phyloP scores from a whole-genome alignment of 352 stramenopile genomes.

The Sclerospora graminicola region DNA sequence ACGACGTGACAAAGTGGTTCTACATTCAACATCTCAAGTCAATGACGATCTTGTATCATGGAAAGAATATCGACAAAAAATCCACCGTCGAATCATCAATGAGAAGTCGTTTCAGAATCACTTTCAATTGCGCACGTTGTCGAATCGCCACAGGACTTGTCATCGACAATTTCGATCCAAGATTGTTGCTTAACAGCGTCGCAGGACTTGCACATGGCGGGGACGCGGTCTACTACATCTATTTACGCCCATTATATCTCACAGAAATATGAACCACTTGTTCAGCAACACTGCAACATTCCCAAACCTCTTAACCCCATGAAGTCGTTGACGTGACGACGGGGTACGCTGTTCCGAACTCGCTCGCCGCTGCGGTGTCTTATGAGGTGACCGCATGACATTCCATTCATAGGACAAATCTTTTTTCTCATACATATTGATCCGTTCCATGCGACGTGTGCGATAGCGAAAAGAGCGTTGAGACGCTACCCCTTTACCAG shows the following conservation, averaged over 20 bases:
- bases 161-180: slow-evolving; percentile 31
- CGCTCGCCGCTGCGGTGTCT: slow-evolving; percentile 6
- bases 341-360: slow-evolving; percentile 15
- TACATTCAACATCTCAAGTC: slow-evolving; percentile 3
- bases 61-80: background rate
- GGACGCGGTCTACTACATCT: slow-evolving; percentile 13
- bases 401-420: slow-evolving; percentile 10
- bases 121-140: slow-evolving; percentile 9
- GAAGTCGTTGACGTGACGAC: slow-evolving; percentile 4
- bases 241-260: background rate
- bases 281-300: background rate
- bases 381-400: slow-evolving; percentile 8
- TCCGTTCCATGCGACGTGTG: slow-evolving; percentile 15
- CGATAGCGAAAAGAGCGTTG: slow-evolving; percentile 20
- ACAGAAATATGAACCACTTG: background rate
- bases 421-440: slow-evolving; percentile 16
- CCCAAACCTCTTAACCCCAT: slow-evolving; percentile 7
- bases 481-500: background rate
- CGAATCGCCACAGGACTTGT: slow-evolving; percentile 17
- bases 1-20: slow-evolving; percentile 23
- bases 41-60: background rate
- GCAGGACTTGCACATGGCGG: slow-evolving; percentile 32
- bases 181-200: slow-evolving; percentile 25
- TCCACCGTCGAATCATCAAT: slow-evolving; percentile 16
- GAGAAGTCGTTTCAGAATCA: slow-evolving; percentile 19